These are phyloP conservation scores for Fibroporia radiculosa DNA, from an alignment of 768 basidiomycete genomes.

Conservation along the genomic window DNA sequence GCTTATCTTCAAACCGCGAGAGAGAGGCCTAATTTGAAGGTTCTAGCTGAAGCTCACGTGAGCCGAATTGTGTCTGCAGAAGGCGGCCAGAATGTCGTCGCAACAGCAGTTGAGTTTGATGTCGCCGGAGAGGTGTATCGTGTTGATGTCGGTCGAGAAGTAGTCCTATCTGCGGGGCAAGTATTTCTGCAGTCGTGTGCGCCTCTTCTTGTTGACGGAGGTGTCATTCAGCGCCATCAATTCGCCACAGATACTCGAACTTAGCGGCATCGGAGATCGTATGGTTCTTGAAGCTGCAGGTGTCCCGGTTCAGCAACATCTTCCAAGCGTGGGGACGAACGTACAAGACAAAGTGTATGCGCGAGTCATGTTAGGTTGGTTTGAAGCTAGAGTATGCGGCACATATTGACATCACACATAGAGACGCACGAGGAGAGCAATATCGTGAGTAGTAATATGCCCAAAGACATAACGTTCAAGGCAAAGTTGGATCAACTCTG, in stretches of 20 bases:
- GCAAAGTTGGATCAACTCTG: constrained; percentile 3
- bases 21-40: too few relatives aligned
- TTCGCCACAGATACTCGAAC: constrained; percentile 39
- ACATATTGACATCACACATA: background rate
- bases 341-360: constrained; percentile 35
- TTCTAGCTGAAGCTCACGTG: too few relatives aligned
- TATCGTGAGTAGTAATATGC: constrained; percentile 5
- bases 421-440: constrained; percentile 1
- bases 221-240: constrained; percentile 29
- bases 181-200: background rate
- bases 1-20: too few relatives aligned
- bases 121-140: constrained; percentile 16
- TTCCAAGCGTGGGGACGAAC: constrained; percentile 42
- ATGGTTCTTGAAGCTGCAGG: constrained; percentile 24
- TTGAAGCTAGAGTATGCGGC: too few relatives aligned
- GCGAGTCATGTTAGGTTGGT: background rate
- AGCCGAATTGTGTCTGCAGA: too few relatives aligned
- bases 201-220: background rate
- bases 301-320: constrained; percentile 29
- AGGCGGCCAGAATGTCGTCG: constrained; percentile 8
- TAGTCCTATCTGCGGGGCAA: constrained; percentile 31
- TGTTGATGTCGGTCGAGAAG: constrained; percentile 32
- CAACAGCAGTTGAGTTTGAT: constrained; percentile 30
- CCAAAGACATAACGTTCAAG: constrained; percentile 1
- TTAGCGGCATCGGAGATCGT: constrained; percentile 39